Evolutionary conservation across 2,329 filamentous ascomycete genomes (phyloP), one percentile per base, ranked within the genome.

Genomic region (Fusarium chlamydosporum): DNA sequence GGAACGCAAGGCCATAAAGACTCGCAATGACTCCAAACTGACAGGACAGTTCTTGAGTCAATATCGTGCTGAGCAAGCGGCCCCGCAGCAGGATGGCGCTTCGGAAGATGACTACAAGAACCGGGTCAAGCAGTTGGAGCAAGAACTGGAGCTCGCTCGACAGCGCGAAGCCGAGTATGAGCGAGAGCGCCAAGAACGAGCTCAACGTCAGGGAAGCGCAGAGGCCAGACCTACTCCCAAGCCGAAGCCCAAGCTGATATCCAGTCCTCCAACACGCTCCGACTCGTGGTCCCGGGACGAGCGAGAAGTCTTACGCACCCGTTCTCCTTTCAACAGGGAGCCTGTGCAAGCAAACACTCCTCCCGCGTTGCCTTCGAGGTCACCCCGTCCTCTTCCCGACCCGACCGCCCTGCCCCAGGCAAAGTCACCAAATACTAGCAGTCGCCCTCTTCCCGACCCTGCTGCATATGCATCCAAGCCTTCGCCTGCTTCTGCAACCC

Each of bases 41-140:
- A 91, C 90, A 63, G 94, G 94, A 4, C 94, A 97, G 76, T 94
- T 91, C 72, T 85, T 97, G 51, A 95, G 92, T 75, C 92, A 97
- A 76, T 97, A 97, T 76, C 91, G 93, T 77, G 89, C 90, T 20
- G 90, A 93, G 70, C 89, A 76, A 78, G 83, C 65, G 74, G 60
- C 58, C 12, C 43, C 68, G 42, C 67, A 71, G 18, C 63, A 71
- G 27, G 70, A 73, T 35, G 67, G 75, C 20, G 79, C 76, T 27
- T 79, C 77, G 75, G 46, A 79, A 26, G 72, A 77, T 18, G 82
- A 83, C 55, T 85, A 95, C 77, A 88, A 84, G 66, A 86, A 85
- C 67, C 89, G 94, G 40, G 90, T 97, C 66, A 87, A 87, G 72
- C 91, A 97, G 76, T 84, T 98, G 7, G 95, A 98, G 80, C 84